Percentiles rank a stretch among this genome's conserved stretches.
Evolutionary conservation across 768 basidiomycete species (phyloP).

Genomic region (Naganishia randhawae): DNA sequence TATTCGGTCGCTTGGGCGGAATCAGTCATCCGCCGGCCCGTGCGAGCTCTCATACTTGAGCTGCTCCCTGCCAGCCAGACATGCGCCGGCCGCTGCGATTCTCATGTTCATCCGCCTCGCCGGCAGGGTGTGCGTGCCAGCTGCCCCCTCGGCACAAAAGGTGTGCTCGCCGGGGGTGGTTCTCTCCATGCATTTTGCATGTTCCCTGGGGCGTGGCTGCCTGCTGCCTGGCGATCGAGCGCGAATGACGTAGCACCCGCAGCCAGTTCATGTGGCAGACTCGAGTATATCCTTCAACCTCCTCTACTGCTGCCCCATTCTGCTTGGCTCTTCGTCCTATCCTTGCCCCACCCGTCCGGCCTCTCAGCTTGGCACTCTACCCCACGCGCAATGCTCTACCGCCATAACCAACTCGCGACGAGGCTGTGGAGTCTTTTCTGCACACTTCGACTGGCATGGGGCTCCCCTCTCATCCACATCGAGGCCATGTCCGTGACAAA

Average conservation of each 20-base stretch:
- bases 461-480: neutral
- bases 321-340: neutral
- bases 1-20: neutral
- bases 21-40: slow-evolving; percentile 6
- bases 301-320: too few relatives aligned
- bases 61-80: too few relatives aligned
- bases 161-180: too few relatives aligned
- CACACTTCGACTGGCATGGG: slow-evolving; percentile 9
- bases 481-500: neutral
- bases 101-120: too few relatives aligned
- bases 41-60: neutral
- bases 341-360: neutral
- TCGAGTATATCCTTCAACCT: neutral
- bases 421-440: slow-evolving; percentile 5
- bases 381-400: slow-evolving; percentile 11
- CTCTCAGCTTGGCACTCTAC: neutral
- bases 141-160: too few relatives aligned
- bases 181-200: too few relatives aligned
- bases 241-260: too few relatives aligned
- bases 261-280: too few relatives aligned
- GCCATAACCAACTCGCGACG: neutral
- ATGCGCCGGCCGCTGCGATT: too few relatives aligned
- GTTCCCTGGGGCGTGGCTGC: too few relatives aligned
- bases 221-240: too few relatives aligned
- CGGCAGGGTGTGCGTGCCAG: too few relatives aligned